Evolutionary conservation across 176 grass and related monocot genomes (phyloP), one percentile per base, ranked within the genome.

Genomic region (Oropetium thomaeum): DNA sequence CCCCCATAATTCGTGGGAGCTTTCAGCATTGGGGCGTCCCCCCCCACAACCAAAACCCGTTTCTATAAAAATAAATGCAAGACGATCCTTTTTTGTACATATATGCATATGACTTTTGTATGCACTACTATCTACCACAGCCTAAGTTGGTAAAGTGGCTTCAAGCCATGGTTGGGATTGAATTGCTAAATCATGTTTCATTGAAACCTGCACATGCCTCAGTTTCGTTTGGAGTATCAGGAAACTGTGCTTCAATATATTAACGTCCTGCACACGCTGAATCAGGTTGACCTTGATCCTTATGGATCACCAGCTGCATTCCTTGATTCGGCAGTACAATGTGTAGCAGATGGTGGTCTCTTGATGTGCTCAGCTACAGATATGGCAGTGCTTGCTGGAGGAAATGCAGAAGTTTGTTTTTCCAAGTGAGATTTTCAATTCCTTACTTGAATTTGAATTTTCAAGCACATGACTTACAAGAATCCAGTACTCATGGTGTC

Each of bases 291-390:
- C 67, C 86, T 96, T 65, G 93, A 96, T 82, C 93, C 89, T 44
- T 96, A 96, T 75, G 93, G 93, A 32, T 89, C 93, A 65, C 93
- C 93, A 60, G 85, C 93, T 59, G 43, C 65, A 72, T 96, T 96
- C 71, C 77, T 96, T 67, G 93, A 96, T 78, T 96, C 93, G 0
- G 93, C 93, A 30, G 84, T 96, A 64, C 93, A 96, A 72, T 82
- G 84, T 41, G 81, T 92, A 75, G 80, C 89, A 17, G 87, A 96
- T 85, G 89, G 89, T 10, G 93, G 93, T 42, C 61, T 85, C 10
- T 84, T 92, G 55, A 89, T 96, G 93, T 96, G 93, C 58, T 89
- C 89, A 47, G 93, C 93, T 44, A 92, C 93, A 70, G 93, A 96
- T 59, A 89, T 96, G 89, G 86, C 93, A 47, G 93, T 96, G 48